Evolutionary conservation across 257 asterid species (phyloP), one percentile per base, ranked within the genome.

Genomic region (Penstemon barbatus): DNA sequence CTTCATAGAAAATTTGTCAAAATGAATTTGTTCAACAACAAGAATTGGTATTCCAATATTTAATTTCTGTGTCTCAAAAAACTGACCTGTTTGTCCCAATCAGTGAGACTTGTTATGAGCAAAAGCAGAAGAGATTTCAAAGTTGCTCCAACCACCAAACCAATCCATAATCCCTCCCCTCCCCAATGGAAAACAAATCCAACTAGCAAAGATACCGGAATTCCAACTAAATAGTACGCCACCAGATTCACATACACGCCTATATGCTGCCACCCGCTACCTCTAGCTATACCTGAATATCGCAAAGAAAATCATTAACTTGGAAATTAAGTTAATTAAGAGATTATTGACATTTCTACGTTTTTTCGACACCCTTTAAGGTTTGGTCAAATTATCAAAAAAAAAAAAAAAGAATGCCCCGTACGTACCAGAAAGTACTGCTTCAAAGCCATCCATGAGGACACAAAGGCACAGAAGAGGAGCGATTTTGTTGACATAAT

Each of bases 241-340:
- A 71, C 89, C 37, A 84, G 75, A 68, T 84, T 84, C 7, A 74
- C 70, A 45, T 74, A 79, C 9, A 77, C 89, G 41, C 83, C 84
- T 13, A 84, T 70, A 11, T 81, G 83, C 71, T 84, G 86, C 86
- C 86, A 81, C 39, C 86, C 89, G 53, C 84, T 74, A 11, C 86
- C 84, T 69, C 86, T 78, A 1, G 86, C 86, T 61, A 84, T 71
- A 19, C 89, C 89, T 84, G 74, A 33, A 19, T 33, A 19, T 8
- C 15, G 50, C 9, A 42, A 51, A 66, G 6, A 6, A 2, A 45
- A 25, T 25, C 33, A 25, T 19, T 7, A 38, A 7, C n/a, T 12
- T 15, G 37, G 44, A 7, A 48, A 18, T 46, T 9, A 46, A 12
- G 2, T 25, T 25, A 25, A 46, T 3, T 7, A 46, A 46, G 9